phyloP scores from a whole-genome alignment of 768 basidiomycete genomes.

The Boletus sp. region DNA sequence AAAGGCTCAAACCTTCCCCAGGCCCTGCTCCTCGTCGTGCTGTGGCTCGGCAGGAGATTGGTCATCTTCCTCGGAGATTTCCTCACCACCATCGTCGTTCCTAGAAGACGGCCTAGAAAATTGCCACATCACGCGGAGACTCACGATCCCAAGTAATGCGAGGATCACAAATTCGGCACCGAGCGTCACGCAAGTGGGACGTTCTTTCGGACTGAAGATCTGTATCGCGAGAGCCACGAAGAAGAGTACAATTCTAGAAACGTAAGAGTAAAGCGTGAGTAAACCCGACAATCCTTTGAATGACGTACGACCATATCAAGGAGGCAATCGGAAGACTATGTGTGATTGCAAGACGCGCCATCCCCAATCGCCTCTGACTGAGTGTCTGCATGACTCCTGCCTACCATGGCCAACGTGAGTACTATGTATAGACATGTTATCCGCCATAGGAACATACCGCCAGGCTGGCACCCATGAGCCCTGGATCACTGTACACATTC shows the following conservation, averaged over 20 bases:
- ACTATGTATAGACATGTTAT: too few relatives aligned
- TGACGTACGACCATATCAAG: slow-evolving; percentile 17
- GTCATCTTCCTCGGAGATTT: not conserved
- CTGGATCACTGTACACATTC: slow-evolving; percentile 11
- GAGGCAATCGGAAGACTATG: slow-evolving; percentile 14
- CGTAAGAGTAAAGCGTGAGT: not conserved
- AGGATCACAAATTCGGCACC: too few relatives aligned
- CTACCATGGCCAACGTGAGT: not conserved
- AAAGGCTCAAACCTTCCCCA: not conserved
- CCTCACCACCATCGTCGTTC: too few relatives aligned
- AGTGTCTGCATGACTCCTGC: not conserved
- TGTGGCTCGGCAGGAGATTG: not conserved
- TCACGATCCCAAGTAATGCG: too few relatives aligned
- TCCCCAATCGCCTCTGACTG: not conserved
- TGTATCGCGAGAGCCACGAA: not conserved
- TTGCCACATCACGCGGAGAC: too few relatives aligned
- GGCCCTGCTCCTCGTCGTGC: not conserved
- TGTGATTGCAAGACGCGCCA: slow-evolving; percentile 12
- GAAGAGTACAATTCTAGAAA: slow-evolving; percentile 9
- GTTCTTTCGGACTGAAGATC: too few relatives aligned
- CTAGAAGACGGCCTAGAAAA: too few relatives aligned
- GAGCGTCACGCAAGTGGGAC: too few relatives aligned
- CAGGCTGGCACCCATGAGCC: not conserved
- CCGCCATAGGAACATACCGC: slow-evolving; percentile 4
- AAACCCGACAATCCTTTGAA: not conserved